Base-by-base conservation (phyloP, 352 stramenopile genomes). In the Globisporangium iwayamae region DNA sequence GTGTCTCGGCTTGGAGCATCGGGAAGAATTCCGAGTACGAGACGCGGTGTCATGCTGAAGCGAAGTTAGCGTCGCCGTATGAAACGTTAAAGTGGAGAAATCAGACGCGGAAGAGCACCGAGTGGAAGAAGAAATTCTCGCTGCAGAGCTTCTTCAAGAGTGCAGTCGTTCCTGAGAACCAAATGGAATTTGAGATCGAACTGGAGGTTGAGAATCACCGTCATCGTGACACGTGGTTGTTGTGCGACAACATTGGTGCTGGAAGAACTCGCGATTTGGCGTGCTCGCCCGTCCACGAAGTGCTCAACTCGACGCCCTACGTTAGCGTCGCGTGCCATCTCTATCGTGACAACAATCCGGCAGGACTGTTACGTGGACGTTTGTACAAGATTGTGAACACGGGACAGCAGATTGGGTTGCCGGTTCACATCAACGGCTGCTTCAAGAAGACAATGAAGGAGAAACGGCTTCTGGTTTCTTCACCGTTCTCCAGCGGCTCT, bases 121-220 rank as follows among this genome's bases (percentile, higher is more conserved):
- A 93, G 36, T 93, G 85, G 85, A 88, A 87, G 65, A 89, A 87
- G 45, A 90, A 89, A 52, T 91, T 89, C 38, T 86, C 68, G 1
- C 68, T 93, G 8, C 82, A 90, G 30, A 90, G 79, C 60, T 90
- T 93, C 63, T 93, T 93, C 64, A 90, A 89, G 54, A 80, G 67
- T 20, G 67, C 72, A 8, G 67, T 85, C 9, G 78, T 70, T 0
- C 83, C 80, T 30, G 80, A 90, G 62, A 89, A 79, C 46, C 74
- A 87, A 71, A 60, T 93, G 46, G 76, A 90, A 65, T 91, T 90
- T 48, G 63, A 61, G 0, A 68, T 93, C n/a, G 73, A 76, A 30
- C 46, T 91, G 14, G 82, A 90, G 32, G 57, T 89, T 11, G 79
- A 91, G 57, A 90, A 91, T 59, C 56, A 50, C 11, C 65, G 70